Conservation (phyloP, 2,329 filamentous ascomycete species). For the Magnaporthiopsis rhizophila region DNA sequence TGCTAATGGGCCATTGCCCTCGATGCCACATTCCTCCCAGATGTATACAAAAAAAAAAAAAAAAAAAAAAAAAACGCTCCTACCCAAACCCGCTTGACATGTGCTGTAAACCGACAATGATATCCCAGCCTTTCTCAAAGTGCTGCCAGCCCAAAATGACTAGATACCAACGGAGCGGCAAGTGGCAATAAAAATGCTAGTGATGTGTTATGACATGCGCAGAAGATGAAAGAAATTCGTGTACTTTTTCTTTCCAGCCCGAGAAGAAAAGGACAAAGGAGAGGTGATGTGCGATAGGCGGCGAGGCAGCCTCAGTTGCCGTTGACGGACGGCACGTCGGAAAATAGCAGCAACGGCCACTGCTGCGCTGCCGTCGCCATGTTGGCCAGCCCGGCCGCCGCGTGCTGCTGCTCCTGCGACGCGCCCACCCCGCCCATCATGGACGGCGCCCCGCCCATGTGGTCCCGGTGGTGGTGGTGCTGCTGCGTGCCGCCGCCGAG, state of each 20-base stretch:
- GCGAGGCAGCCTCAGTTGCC: not conserved
- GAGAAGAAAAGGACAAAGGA: not conserved
- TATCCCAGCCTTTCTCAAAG: too few relatives aligned
- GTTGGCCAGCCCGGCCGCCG: not conserved
- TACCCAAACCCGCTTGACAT: not conserved
- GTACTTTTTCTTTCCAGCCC: not conserved
- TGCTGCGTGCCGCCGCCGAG: conserved; percentile 24
- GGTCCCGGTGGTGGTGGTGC: not conserved
- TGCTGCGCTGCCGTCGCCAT: conserved; percentile 1
- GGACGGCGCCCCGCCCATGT: not conserved
- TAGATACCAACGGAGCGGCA: not conserved
- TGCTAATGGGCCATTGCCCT: not conserved
- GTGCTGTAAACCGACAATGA: too few relatives aligned
- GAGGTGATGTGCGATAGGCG: not conserved
- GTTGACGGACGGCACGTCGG: not conserved
- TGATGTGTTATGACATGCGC: too few relatives aligned
- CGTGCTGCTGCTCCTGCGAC: not conserved
- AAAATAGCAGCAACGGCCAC: conserved; percentile 5
- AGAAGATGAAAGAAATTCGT: not conserved
- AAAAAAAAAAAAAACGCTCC: too few relatives aligned
- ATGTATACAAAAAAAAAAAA: not conserved
- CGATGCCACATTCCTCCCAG: not conserved
- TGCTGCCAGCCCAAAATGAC: not conserved
- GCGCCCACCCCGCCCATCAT: not conserved
- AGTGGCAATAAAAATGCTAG: too few relatives aligned